Base-by-base conservation (phyloP, 352 stramenopile species). In the Saprolegnia diclina region DNA sequence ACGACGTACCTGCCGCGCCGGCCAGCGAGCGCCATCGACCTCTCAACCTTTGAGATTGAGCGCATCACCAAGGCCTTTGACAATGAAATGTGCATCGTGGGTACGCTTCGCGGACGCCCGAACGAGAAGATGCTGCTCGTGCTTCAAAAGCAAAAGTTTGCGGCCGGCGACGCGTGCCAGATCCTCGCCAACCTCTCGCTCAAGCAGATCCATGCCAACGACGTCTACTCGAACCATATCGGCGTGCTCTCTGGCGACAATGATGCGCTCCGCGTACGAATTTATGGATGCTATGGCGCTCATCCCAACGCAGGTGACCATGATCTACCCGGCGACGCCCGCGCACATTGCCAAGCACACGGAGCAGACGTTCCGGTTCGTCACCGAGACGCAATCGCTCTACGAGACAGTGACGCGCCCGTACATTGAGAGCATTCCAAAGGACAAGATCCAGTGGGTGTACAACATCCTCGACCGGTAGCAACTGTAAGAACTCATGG, bases 401-500 rank as follows among this genome's bases (percentile, higher is more conserved):
- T 95, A 95, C 75, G 73, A 89, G 42, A 75, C 70, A 56, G 79
- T 93, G 38, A 95, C 85, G 22, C 74, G 75, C 67, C 79, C 82
- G 52, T 92, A 79, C 71, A 95, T 95, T 24, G 79, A 90, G 44
- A 92, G 71, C 64, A 78, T 92, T 62, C 87, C 85, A 0, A 46
- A 56, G 26, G 81, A 89, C 46, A 92, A 90, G 59, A 80, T 95
- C 65, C 83, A 92, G 56, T 95, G 87, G 87, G 79, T 95, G 52
- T 92, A 92, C 78, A 95, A 95, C 65, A 95, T 95, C 65, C 71
- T 95, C 42, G 83, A 92, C 6, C 79, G 90, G 87, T 95, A 81
- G 77, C n/a, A n/a, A n/a, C n/a, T n/a, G n/a, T n/a, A n/a, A n/a
- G 86, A 79, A 18, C 3, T n/a, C n/a, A n/a, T n/a, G n/a, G n/a